Conservation (phyloP, 768 basidiomycete genomes). For the Holtermanniella nyarrowii region DNA sequence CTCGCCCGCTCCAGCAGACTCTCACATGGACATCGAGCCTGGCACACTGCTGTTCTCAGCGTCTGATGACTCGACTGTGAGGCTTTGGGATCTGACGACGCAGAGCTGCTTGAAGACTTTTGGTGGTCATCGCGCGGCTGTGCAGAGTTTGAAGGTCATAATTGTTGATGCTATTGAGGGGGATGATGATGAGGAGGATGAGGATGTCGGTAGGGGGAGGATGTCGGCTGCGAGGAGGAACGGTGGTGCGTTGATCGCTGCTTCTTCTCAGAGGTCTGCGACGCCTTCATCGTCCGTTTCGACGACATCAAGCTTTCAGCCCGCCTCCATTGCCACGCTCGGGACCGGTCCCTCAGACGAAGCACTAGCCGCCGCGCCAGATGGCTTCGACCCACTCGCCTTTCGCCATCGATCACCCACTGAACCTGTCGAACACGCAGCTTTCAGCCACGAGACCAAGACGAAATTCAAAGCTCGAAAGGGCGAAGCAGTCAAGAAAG, state of each 20-base stretch:
- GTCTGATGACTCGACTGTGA: slow-evolving; percentile 86
- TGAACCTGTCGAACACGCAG: slow-evolving; percentile 15
- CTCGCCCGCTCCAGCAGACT: slow-evolving; percentile 5
- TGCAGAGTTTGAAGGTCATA: slow-evolving; percentile 78
- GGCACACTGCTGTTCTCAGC: slow-evolving; percentile 97
- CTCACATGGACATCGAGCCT: slow-evolving; percentile 40
- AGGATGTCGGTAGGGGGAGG: too few relatives aligned
- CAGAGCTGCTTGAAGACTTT: slow-evolving; percentile 75
- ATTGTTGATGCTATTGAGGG: slow-evolving; percentile 45
- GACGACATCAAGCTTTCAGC: background rate
- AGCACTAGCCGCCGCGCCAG: slow-evolving; percentile 9
- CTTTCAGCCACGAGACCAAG: slow-evolving; percentile 15
- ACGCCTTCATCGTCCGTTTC: background rate
- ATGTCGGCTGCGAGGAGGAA: background rate
- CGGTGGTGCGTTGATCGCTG: background rate
- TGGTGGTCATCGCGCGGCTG: slow-evolving; percentile 83
- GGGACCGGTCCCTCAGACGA: slow-evolving; percentile 21
- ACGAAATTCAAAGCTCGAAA: background rate
- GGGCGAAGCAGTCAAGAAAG: slow-evolving; percentile 22
- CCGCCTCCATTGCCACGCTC: slow-evolving; percentile 2
- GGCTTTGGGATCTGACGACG: slow-evolving; percentile 79
- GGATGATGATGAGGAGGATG: slow-evolving; percentile 1
- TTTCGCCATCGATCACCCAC: slow-evolving; percentile 7
- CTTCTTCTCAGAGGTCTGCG: background rate
- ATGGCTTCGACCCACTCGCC: slow-evolving; percentile 20